Evolutionary conservation across 164 flowering plant genomes (phyloP).

Genomic region (Brasenia schreberi): DNA sequence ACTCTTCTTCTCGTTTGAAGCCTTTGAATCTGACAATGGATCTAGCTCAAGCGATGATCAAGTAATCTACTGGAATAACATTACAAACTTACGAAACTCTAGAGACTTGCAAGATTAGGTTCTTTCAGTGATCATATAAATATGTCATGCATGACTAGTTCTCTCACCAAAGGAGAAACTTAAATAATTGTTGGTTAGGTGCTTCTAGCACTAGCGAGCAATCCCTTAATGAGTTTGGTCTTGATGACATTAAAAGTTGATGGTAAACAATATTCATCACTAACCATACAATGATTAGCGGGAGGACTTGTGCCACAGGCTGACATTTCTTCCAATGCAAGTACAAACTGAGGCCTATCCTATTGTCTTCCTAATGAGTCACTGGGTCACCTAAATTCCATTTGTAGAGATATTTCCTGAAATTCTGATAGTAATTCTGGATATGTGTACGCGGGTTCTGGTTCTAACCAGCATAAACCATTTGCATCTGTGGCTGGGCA

Average conservation of each 20-base stretch:
- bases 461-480: conserved; percentile 19
- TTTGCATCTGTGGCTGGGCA: conserved; percentile 18
- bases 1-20: conserved; percentile 28
- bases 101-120: conserved; percentile 19
- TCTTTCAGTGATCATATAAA: conserved; percentile 21
- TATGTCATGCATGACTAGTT: conserved; percentile 15
- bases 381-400: conserved; percentile 22
- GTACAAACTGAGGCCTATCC: conserved; percentile 15
- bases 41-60: conserved; percentile 30
- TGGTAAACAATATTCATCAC: conserved; percentile 33
- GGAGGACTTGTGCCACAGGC: conserved; percentile 16
- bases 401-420: conserved; percentile 3
- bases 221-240: conserved; percentile 14
- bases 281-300: conserved; percentile 18
- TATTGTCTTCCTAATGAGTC: conserved; percentile 19
- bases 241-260: conserved; percentile 33
- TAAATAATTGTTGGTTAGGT: conserved; percentile 31
- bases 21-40: conserved; percentile 44
- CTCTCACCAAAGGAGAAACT: conserved; percentile 22
- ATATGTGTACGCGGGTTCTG: conserved; percentile 15
- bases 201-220: conserved; percentile 41
- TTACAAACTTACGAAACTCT: conserved; percentile 28
- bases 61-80: conserved; percentile 30
- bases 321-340: conserved; percentile 17
- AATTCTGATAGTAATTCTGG: conserved; percentile 20